These are phyloP conservation scores for Megacollybia platyphylla DNA, from an alignment of 1,284 basidiomycete species.

Conservation along the genomic window DNA sequence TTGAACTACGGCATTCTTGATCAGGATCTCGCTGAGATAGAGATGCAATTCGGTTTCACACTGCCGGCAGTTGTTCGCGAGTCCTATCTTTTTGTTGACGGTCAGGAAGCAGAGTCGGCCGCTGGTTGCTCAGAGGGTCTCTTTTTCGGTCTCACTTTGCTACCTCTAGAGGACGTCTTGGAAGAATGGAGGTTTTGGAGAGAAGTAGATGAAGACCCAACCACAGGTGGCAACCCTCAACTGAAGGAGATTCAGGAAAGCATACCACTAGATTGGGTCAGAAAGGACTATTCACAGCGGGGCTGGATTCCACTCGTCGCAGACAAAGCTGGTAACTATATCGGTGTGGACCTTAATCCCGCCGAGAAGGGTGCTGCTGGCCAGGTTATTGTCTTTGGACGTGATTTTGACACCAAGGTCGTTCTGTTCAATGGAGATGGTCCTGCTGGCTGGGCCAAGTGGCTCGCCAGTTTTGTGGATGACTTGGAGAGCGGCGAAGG, in stretches of 20 bases:
- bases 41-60: conserved; percentile 70
- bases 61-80: conserved; percentile 74
- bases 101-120: conserved; percentile 79
- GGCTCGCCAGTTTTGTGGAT: conserved; percentile 87
- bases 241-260: conserved; percentile 76
- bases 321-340: conserved; percentile 93
- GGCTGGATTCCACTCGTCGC: conserved; percentile 95
- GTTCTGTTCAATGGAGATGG: conserved; percentile 91
- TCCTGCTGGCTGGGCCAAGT: conserved; percentile 86
- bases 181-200: conserved; percentile 94
- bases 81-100: conserved; percentile 73
- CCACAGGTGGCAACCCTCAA: conserved; percentile 61
- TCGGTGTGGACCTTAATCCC: conserved; percentile 91
- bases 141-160: conserved; percentile 75
- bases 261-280: conserved; percentile 87
- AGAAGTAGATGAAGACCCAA: conserved; percentile 77
- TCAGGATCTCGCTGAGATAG: conserved; percentile 63
- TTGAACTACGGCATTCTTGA: conserved; percentile 79
- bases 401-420: conserved; percentile 97
- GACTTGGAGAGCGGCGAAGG: conserved; percentile 86
- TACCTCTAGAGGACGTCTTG: conserved; percentile 82
- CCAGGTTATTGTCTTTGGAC: conserved; percentile 94
- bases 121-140: conserved; percentile 80
- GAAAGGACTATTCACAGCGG: conserved; percentile 80
- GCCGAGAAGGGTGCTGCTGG: conserved; percentile 66